These are phyloP conservation scores for Puccinellia tenuiflora DNA, from an alignment of 176 grass and related monocot species.

Conservation along the genomic window DNA sequence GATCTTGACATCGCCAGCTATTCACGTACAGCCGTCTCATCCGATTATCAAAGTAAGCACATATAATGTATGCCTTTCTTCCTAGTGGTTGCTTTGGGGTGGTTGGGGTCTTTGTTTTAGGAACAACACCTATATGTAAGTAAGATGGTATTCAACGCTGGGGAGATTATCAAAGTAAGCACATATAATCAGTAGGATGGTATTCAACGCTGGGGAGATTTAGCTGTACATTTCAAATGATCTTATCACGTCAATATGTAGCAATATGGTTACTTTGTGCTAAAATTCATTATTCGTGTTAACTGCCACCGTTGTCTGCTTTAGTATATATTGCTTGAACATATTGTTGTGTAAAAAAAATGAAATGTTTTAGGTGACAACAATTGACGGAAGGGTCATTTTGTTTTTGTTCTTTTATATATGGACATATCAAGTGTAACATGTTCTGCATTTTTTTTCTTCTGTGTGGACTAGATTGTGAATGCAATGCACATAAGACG, in stretches of 20 bases:
- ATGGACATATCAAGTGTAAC: background rate
- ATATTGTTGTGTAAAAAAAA: background rate
- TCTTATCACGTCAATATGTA: conserved; percentile 1
- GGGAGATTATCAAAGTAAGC: no score
- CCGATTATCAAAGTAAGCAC: conserved; percentile 67
- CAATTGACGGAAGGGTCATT: background rate
- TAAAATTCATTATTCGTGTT: background rate
- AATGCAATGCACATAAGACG: background rate
- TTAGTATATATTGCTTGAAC: background rate
- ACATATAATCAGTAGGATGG: background rate
- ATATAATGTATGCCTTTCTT: background rate
- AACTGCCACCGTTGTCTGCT: background rate
- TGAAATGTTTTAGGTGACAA: background rate
- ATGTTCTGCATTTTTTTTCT: background rate
- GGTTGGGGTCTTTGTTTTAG: background rate
- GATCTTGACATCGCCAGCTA: conserved; percentile 80
- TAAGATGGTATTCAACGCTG: background rate
- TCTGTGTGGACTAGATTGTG: background rate
- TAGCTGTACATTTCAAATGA: background rate
- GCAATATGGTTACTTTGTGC: background rate
- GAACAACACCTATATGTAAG: background rate
- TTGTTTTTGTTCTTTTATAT: background rate
- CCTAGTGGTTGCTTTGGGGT: background rate
- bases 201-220: background rate
- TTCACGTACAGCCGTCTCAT: conserved; percentile 77